A percentile compares a stretch with the other conserved stretches of the same genome.
These are phyloP conservation scores for Umbelopsis sp. DNA, from an alignment of 371 early-diverging fungal genomes.

Conservation along the genomic window DNA sequence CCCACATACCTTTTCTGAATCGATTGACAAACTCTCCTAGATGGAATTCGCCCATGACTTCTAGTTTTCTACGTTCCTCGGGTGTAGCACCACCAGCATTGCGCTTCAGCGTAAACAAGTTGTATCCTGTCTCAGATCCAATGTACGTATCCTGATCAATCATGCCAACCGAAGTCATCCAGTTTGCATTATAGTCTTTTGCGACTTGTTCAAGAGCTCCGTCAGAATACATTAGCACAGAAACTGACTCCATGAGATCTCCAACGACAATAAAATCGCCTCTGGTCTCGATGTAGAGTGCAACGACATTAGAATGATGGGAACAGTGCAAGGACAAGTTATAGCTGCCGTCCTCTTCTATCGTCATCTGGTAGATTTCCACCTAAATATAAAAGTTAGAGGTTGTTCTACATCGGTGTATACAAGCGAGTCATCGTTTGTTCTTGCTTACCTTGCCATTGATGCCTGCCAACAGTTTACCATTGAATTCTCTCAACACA, in stretches of 20 bases:
- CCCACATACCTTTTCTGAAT: slow-evolving; percentile 61
- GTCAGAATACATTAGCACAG: slow-evolving; percentile 58
- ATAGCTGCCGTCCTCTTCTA: slow-evolving; percentile 5
- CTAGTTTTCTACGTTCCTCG: slow-evolving; percentile 53
- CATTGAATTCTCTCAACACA: slow-evolving; percentile 43
- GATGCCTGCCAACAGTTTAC: slow-evolving; percentile 52
- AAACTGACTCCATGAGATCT: slow-evolving; percentile 86
- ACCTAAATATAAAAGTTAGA: slow-evolving; percentile 21
- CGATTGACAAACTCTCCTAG: slow-evolving; percentile 84
- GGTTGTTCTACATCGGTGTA: slow-evolving; percentile 6
- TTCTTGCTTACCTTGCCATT: slow-evolving; percentile 55
- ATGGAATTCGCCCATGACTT: slow-evolving; percentile 72
- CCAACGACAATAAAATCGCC: slow-evolving; percentile 82
- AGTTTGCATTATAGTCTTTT: slow-evolving; percentile 62
- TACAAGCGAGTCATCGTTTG: too few relatives aligned
- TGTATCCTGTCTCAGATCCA: slow-evolving; percentile 63
- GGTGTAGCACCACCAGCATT: slow-evolving; percentile 44
- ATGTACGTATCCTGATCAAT: slow-evolving; percentile 65
- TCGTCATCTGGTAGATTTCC: slow-evolving; percentile 44
- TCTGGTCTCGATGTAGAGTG: slow-evolving; percentile 58
- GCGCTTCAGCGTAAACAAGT: slow-evolving; percentile 63
- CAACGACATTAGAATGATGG: slow-evolving; percentile 62
- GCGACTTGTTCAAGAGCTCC: slow-evolving; percentile 59
- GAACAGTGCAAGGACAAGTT: slow-evolving; percentile 33
- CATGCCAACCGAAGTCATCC: slow-evolving; percentile 72